A percentile compares a stretch with the other conserved stretches of the same genome.
phyloP scores from a whole-genome alignment of 257 asterid species.

The Salvia splendens region DNA sequence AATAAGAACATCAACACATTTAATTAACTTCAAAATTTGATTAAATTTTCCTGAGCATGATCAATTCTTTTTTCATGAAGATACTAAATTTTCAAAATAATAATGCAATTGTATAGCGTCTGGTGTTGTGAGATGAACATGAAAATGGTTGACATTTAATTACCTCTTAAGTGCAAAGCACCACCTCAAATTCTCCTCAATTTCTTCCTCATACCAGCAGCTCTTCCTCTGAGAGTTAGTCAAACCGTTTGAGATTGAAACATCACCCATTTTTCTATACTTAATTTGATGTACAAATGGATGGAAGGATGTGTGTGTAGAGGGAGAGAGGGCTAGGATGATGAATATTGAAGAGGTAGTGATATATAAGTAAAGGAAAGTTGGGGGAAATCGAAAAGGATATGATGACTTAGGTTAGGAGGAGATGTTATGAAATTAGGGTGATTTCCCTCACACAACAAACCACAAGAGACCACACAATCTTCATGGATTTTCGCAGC shows the following conservation, averaged over 20 bases:
- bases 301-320: not conserved
- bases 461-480: constrained; percentile 33
- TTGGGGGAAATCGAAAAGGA: constrained; percentile 35
- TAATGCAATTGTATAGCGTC: too few relatives aligned
- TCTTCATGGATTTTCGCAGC: constrained; percentile 66
- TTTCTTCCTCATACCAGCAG: constrained; percentile 98
- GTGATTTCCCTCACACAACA: not conserved
- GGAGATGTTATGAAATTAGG: constrained; percentile 23
- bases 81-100: not conserved
- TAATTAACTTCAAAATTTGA: not conserved
- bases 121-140: not conserved
- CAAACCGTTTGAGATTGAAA: constrained; percentile 51
- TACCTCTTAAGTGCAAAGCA: constrained; percentile 98
- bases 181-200: constrained; percentile 92
- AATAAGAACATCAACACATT: too few relatives aligned
- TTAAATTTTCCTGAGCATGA: not conserved
- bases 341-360: constrained; percentile 36
- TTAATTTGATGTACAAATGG: not conserved
- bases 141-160: not conserved
- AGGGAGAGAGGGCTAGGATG: constrained; percentile 7
- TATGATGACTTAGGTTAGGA: constrained; percentile 37
- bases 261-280: constrained; percentile 63
- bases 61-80: constrained; percentile 10
- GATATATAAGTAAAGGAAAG: constrained; percentile 33
- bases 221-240: constrained; percentile 68